Evolutionary conservation across 2,329 filamentous ascomycete species (phyloP).

Genomic region (Aspergillus flavus): DNA sequence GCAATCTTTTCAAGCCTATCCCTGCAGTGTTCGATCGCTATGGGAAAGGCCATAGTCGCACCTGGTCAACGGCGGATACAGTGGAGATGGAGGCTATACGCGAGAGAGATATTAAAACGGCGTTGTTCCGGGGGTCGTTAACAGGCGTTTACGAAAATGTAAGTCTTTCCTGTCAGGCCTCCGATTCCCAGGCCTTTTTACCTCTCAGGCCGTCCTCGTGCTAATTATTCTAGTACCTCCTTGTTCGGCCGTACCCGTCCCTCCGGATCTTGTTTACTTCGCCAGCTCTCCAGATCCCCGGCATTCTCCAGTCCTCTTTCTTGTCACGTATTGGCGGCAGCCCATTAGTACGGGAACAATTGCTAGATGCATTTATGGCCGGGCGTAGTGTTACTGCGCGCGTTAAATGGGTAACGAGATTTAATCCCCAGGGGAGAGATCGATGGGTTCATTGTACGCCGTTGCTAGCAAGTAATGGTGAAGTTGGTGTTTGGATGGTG

Average conservation of each 20-base stretch:
- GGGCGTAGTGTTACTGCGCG: conserved; percentile 74
- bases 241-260: conserved; percentile 62
- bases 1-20: conserved; percentile 45
- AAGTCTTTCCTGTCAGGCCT: conserved; percentile 8
- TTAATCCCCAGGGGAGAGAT: conserved; percentile 60
- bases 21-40: conserved; percentile 7
- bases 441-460: conserved; percentile 81
- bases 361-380: conserved; percentile 64
- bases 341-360: conserved; percentile 55
- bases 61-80: conserved; percentile 20
- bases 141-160: conserved; percentile 61
- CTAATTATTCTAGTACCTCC: conserved; percentile 37
- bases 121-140: conserved; percentile 24
- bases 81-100: conserved; percentile 27
- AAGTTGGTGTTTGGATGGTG: conserved; percentile 78
- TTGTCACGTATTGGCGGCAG: conserved; percentile 50
- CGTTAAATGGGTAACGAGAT: conserved; percentile 66
- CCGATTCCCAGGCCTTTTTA: neutral
- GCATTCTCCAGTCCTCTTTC: conserved; percentile 64
- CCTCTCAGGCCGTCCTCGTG: no score
- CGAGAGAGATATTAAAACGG: conserved; percentile 45
- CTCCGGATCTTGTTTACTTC: conserved; percentile 71
- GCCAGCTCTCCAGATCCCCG: conserved; percentile 66
- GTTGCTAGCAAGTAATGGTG: conserved; percentile 65
- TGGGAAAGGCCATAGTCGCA: conserved; percentile 12